Conservation (phyloP, 1,284 basidiomycete species). For the Peniophora sp. region DNA sequence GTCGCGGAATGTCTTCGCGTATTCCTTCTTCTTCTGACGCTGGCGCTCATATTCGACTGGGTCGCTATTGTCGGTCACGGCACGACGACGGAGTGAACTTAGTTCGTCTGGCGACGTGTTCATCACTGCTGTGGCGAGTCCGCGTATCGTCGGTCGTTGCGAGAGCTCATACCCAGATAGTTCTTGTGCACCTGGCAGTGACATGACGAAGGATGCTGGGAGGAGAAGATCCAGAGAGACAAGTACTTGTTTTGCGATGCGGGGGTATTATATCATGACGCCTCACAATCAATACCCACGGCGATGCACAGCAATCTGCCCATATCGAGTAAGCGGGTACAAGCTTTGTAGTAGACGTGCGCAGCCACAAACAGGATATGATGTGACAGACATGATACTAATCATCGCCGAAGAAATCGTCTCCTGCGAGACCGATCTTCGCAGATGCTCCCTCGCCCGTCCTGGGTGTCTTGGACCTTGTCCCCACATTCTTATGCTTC, state of each 20-base stretch:
- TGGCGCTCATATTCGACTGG: conserved; percentile 5
- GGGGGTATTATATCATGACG: background rate
- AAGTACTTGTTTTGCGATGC: too few relatives aligned
- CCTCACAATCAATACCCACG: background rate
- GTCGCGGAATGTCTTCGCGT: conserved; percentile 10
- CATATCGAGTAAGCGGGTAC: too few relatives aligned
- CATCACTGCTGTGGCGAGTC: too few relatives aligned
- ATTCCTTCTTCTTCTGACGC: conserved; percentile 10
- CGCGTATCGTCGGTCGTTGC: too few relatives aligned
- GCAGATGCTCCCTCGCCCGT: background rate
- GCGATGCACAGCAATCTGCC: too few relatives aligned
- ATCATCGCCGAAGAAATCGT: background rate
- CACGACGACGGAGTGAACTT: background rate
- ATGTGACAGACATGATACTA: background rate
- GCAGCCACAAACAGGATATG: background rate
- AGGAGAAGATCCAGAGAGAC: too few relatives aligned
- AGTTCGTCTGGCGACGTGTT: too few relatives aligned
- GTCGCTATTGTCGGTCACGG: background rate
- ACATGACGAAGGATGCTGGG: too few relatives aligned
- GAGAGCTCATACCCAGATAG: too few relatives aligned
- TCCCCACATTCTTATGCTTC: too few relatives aligned
- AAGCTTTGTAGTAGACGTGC: too few relatives aligned
- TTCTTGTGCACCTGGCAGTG: too few relatives aligned
- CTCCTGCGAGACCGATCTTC: background rate
- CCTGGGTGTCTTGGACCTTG: background rate